phyloP scores from a whole-genome alignment of 371 early-diverging fungal genomes.

The Mortierella sp. region DNA sequence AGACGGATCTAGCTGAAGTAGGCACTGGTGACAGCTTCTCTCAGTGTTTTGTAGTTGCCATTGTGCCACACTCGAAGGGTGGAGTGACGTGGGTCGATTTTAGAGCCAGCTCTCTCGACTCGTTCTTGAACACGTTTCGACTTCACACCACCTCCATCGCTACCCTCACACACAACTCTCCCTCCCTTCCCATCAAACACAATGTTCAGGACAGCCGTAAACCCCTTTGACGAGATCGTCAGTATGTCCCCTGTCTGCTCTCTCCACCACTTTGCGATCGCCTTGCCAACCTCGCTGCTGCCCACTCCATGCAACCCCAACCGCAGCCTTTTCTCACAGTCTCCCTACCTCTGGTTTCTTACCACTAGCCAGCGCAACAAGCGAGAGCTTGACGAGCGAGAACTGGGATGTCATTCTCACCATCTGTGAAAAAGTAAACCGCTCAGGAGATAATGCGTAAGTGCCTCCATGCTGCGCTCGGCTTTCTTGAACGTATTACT shows the following conservation, averaged over 20 bases:
- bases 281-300: conserved; percentile 1
- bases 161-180: not conserved
- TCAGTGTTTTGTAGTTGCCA: too few relatives aligned
- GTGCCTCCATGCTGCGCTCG: not conserved
- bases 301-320: too few relatives aligned
- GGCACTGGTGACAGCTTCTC: too few relatives aligned
- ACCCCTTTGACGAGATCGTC: conserved; percentile 72
- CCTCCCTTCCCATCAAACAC: not conserved
- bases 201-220: conserved; percentile 32
- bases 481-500: not conserved
- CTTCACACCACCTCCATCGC: not conserved
- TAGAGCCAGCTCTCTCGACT: too few relatives aligned
- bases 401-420: conserved; percentile 92
- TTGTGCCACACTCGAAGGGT: too few relatives aligned
- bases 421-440: conserved; percentile 88
- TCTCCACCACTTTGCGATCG: not conserved
- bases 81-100: too few relatives aligned
- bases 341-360: not conserved
- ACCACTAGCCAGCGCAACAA: conserved; percentile 80
- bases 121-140: too few relatives aligned
- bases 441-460: conserved; percentile 45
- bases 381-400: conserved; percentile 90
- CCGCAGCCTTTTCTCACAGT: not conserved
- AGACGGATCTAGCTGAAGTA: too few relatives aligned
- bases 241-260: conserved; percentile 54